Conservation (phyloP, 208 protist species). For the Leishmania gerbilli region DNA sequence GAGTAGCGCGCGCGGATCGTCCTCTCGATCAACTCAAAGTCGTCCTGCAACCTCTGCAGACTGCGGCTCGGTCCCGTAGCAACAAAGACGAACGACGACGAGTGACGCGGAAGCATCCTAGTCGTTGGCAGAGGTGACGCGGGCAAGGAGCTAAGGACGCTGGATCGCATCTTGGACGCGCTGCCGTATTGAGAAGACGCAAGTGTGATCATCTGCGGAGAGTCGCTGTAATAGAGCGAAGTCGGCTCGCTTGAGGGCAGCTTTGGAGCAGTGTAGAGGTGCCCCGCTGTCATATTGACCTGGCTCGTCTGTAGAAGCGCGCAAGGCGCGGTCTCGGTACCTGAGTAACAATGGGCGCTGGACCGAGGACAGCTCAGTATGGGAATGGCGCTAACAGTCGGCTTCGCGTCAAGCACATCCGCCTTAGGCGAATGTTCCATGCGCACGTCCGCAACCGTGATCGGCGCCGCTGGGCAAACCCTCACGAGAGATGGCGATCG, state of each 20-base stretch:
- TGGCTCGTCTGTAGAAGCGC: not conserved
- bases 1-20: conserved; percentile 12
- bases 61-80: not conserved
- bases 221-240: conserved; percentile 2
- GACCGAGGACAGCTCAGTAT: not conserved
- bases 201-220: not conserved
- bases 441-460: conserved; percentile 15
- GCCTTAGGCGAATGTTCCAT: conserved; percentile 5
- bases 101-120: not conserved
- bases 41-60: not conserved
- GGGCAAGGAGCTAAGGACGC: not conserved
- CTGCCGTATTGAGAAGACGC: not conserved
- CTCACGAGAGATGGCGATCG: not conserved
- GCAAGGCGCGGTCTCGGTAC: not conserved
- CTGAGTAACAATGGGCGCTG: not conserved
- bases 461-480: conserved; percentile 12
- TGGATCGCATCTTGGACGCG: not conserved
- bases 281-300: not conserved
- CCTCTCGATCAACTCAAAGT: conserved; percentile 9
- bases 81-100: conserved; percentile 8
- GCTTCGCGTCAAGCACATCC: too few relatives aligned
- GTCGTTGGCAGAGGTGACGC: not conserved
- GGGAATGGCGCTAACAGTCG: not conserved
- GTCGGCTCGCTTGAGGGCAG: not conserved
- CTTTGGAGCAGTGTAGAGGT: not conserved